Conservation (phyloP, 306 rosid species). For the Pyrus betulifolia region DNA sequence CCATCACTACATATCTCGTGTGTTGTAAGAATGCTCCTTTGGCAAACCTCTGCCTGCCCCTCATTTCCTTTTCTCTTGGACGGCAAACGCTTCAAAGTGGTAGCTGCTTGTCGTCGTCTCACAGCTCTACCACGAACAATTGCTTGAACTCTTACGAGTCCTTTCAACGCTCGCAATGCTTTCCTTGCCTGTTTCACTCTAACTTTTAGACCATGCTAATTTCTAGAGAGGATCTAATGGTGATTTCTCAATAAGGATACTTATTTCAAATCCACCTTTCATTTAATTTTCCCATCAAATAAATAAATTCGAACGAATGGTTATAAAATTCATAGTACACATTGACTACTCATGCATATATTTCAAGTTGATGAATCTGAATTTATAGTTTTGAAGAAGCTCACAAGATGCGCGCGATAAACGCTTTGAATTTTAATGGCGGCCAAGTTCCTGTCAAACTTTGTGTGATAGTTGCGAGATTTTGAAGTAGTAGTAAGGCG, state of each 20-base stretch:
- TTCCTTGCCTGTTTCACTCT: slow-evolving; percentile 68
- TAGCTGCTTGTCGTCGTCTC: slow-evolving; percentile 37
- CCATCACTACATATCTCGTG: slow-evolving; percentile 12
- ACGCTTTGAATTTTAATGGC: slow-evolving; percentile 72
- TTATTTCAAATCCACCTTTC: background rate
- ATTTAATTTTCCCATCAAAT: background rate
- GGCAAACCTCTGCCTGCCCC: slow-evolving; percentile 14
- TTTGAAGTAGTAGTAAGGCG: slow-evolving; percentile 38
- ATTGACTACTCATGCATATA: no score
- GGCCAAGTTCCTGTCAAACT: slow-evolving; percentile 40
- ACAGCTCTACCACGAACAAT: slow-evolving; percentile 72
- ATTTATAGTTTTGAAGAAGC: slow-evolving; percentile 5
- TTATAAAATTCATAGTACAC: background rate
- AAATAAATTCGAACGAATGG: background rate
- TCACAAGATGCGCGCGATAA: slow-evolving; percentile 74
- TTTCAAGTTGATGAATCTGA: no score
- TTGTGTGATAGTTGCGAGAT: slow-evolving; percentile 20
- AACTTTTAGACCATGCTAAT: background rate
- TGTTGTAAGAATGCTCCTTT: slow-evolving; percentile 17
- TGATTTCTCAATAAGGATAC: background rate
- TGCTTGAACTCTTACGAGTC: slow-evolving; percentile 77
- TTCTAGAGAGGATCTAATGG: background rate
- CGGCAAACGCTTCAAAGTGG: slow-evolving; percentile 20
- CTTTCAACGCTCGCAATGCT: slow-evolving; percentile 75
- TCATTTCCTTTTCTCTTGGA: slow-evolving; percentile 5